Conservation (phyloP, 495 filamentous ascomycete genomes). For the Letharia columbiana region DNA sequence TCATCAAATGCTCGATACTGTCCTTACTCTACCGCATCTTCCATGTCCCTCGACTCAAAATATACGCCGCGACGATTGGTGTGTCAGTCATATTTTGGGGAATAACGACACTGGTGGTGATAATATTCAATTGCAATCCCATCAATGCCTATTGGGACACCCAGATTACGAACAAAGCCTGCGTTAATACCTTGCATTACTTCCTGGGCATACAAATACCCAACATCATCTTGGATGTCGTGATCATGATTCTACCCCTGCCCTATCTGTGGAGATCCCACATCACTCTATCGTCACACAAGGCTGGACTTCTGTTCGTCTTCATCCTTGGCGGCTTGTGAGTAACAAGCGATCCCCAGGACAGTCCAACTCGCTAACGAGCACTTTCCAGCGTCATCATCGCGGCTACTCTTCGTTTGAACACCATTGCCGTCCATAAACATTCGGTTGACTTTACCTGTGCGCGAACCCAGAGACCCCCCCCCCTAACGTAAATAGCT, state of each 20-base stretch:
- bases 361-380: neutral
- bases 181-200: conserved; percentile 30
- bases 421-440: conserved; percentile 15
- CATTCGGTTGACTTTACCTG: conserved; percentile 9
- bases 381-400: conserved; percentile 25
- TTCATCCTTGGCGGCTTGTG: conserved; percentile 24
- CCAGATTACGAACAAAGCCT: conserved; percentile 22
- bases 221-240: conserved; percentile 38
- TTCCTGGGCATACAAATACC: conserved; percentile 36
- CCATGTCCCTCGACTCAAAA: conserved; percentile 25
- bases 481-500: neutral
- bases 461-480: neutral
- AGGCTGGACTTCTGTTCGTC: conserved; percentile 21
- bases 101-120: conserved; percentile 27
- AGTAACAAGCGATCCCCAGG: conserved; percentile 4
- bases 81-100: conserved; percentile 31
- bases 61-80: conserved; percentile 27
- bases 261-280: conserved; percentile 38
- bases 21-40: conserved; percentile 37
- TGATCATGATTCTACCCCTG: conserved; percentile 43
- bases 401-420: conserved; percentile 28
- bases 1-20: conserved; percentile 40
- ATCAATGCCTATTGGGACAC: conserved; percentile 14
- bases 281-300: conserved; percentile 33
- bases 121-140: conserved; percentile 33